A percentile compares a stretch with the other conserved stretches of the same genome.
Conservation (phyloP, 2,329 filamentous ascomycete species). For the Fusarium hostae region DNA sequence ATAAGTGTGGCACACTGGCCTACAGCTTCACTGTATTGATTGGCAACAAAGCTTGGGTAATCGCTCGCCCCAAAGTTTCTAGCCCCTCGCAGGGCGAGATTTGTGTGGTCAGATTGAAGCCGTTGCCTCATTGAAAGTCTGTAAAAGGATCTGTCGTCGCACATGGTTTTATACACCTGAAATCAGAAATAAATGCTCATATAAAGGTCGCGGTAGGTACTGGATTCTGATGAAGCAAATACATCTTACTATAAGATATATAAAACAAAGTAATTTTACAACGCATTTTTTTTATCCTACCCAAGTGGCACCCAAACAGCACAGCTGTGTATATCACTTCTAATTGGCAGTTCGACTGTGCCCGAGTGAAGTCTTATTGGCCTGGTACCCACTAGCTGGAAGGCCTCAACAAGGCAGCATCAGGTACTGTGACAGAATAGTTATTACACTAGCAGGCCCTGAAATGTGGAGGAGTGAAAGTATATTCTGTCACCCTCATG, state of each 20-base stretch:
- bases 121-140: fast-evolving
- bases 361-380: neutral
- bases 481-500: neutral
- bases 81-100: neutral
- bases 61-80: fast-evolving
- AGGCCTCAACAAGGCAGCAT: neutral
- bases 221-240: neutral
- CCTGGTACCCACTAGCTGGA: too few species aligned
- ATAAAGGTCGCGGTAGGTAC: fast-evolving
- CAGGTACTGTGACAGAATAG: neutral
- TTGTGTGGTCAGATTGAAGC: neutral
- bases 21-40: neutral
- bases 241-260: too few species aligned
- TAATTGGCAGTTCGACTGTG: fast-evolving
- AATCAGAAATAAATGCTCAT: fast-evolving
- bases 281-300: neutral
- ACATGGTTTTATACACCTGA: neutral
- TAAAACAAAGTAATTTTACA: neutral
- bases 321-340: neutral
- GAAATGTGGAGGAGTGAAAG: fast-evolving
- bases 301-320: neutral
- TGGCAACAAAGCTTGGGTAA: neutral
- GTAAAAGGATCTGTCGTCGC: neutral
- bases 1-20: neutral
- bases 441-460: fast-evolving